Conservation (phyloP, 257 asterid genomes). For the Perilla frutescens region DNA sequence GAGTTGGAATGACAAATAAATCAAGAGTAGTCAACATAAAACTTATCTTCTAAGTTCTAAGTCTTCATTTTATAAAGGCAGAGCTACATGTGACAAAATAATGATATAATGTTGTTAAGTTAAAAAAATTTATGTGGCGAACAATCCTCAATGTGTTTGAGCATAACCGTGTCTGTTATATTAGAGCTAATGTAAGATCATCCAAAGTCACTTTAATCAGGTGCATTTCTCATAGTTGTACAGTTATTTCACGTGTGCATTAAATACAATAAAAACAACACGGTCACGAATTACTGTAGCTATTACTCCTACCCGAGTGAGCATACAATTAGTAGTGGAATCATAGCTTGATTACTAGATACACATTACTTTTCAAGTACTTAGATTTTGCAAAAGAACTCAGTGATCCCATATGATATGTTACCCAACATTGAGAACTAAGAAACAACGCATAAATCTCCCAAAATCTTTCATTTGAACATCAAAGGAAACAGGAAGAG, state of each 20-base stretch:
- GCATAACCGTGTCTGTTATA: background rate
- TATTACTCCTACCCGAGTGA: background rate
- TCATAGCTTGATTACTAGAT: conserved; percentile 1
- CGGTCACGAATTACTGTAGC: too few relatives aligned
- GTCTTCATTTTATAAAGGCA: background rate
- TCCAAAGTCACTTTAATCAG: background rate
- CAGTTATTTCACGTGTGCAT: too few relatives aligned
- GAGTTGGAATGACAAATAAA: background rate
- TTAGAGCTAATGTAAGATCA: background rate
- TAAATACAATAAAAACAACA: too few relatives aligned
- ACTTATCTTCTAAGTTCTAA: background rate
- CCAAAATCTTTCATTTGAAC: background rate
- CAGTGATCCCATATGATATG: background rate
- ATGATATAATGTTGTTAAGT: background rate
- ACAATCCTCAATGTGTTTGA: background rate
- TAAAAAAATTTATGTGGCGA: background rate
- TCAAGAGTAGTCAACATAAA: background rate
- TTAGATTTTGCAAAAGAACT: background rate
- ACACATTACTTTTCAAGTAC: background rate
- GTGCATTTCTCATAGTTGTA: background rate
- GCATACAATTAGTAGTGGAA: background rate
- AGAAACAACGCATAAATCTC: background rate
- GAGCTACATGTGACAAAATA: background rate
- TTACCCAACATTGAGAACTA: background rate
- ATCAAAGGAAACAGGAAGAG: background rate